Conservation (phyloP, 352 stramenopile species). For the Phytopythium cucurbitacearum region DNA sequence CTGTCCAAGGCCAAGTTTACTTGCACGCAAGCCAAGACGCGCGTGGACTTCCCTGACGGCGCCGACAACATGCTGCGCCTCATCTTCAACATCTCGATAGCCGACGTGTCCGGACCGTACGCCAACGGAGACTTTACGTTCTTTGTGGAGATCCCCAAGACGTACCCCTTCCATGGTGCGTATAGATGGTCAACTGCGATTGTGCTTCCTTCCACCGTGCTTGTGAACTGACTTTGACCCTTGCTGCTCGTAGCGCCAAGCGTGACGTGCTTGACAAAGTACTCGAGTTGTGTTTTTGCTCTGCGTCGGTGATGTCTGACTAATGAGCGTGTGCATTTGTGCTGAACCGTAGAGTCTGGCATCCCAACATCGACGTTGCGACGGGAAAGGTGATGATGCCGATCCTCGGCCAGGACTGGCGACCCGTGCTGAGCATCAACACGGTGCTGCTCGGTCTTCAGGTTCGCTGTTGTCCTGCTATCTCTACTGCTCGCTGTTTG, state of each 20-base stretch:
- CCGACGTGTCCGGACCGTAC: slow-evolving; percentile 65
- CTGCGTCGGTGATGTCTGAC: neutral
- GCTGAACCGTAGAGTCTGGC: slow-evolving; percentile 55
- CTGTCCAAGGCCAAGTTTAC: slow-evolving; percentile 80
- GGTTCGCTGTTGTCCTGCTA: slow-evolving; percentile 19
- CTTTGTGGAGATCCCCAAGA: slow-evolving; percentile 84
- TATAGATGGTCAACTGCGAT: neutral
- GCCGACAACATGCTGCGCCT: slow-evolving; percentile 75
- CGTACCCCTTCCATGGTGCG: slow-evolving; percentile 82
- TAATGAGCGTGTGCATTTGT: slow-evolving; percentile 11
- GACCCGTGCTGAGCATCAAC: slow-evolving; percentile 83
- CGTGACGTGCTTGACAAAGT: slow-evolving; percentile 72
- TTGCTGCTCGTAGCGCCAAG: slow-evolving; percentile 38
- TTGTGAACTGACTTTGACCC: neutral
- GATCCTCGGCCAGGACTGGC: slow-evolving; percentile 82
- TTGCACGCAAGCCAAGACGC: slow-evolving; percentile 69
- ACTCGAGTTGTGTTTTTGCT: neutral
- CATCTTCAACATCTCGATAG: slow-evolving; percentile 80
- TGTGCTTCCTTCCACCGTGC: slow-evolving; percentile 1
- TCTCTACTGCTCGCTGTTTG: neutral
- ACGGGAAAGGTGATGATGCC: slow-evolving; percentile 84
- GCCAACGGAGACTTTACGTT: slow-evolving; percentile 85
- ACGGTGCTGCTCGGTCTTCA: slow-evolving; percentile 80
- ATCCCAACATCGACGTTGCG: slow-evolving; percentile 76
- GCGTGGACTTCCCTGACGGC: slow-evolving; percentile 81